Base-by-base conservation (phyloP, 345 rosid species). In the Dipteronia dyeriana region DNA sequence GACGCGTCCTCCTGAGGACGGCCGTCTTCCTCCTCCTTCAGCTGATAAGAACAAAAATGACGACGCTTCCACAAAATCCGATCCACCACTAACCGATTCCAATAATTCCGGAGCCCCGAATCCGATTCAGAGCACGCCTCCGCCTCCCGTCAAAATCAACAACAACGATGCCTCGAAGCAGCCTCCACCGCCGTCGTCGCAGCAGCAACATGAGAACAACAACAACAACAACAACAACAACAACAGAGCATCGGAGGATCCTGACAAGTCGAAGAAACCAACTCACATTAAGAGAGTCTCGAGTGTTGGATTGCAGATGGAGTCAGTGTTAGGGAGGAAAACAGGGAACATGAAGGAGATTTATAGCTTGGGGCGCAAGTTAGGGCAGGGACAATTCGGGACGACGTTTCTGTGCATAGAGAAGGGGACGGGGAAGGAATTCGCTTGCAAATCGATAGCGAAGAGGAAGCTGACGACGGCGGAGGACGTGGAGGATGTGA, bases 351-450 rank as follows among this genome's bases (percentile, higher is more conserved):
- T 95, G 70, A 93, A 91, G 82, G 99, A 95, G 41, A 71, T 88
- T 3, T 95, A 85, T 64, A 90, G 87, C 81, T 89, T 95, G 71
- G 98, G 99, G 23, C 86, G 93, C 79, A 95, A 93, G 85, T 77
- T 95, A 74, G 99, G 99, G 1, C 99, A 95, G 84, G 98, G 99
- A 43, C 99, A 95, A 84, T 95, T 95, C 65, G 98, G 99, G 51
- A 95, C 97, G 14, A 95, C 99, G 26, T 93, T 87, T 83, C 85
- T 93, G 0, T 95, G 99, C 74, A 57, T 86, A 56, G 94, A 91
- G 77, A 95, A 95, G 68, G 86, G 76, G 2, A 86, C 88, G 1
- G 87, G 87, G 8, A 88, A 89, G 76, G 97, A 93, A 73, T 86
- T 73, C 26, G 99, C 99, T 1, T 93, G 98, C 74, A 95, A 95